Evolutionary conservation across 805 yeast genomes (phyloP).

Genomic region (Lipomyces anomalus): DNA sequence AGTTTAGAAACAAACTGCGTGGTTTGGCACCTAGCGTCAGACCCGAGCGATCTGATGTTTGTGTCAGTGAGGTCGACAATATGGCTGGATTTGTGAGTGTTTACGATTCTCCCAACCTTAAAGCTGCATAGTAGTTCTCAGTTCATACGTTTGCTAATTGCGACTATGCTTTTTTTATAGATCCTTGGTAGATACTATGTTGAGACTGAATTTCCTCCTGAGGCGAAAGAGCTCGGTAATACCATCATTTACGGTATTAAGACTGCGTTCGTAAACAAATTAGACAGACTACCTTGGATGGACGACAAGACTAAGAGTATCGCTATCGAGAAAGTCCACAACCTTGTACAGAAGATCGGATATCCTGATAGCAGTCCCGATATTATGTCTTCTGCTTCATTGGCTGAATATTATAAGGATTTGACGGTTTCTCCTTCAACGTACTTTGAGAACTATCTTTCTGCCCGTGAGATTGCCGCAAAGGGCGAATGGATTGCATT

Average conservation of each 20-base stretch:
- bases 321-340: conserved; percentile 20
- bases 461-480: conserved; percentile 19
- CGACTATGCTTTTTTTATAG: conserved; percentile 12
- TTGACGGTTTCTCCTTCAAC: conserved; percentile 10
- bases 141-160: no score
- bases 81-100: no score
- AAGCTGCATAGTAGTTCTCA: no score
- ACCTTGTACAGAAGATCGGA: conserved; percentile 23
- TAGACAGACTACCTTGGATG: conserved; percentile 21
- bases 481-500: conserved; percentile 18
- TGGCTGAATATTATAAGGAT: conserved; percentile 20
- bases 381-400: conserved; percentile 12
- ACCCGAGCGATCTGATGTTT: conserved; percentile 24
- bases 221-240: conserved; percentile 21
- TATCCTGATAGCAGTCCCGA: conserved; percentile 21
- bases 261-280: conserved; percentile 17
- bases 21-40: conserved; percentile 17
- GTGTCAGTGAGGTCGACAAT: conserved; percentile 22
- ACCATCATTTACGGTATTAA: conserved; percentile 20
- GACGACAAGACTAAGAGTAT: conserved; percentile 19
- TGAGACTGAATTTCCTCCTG: conserved; percentile 20
- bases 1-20: conserved; percentile 19
- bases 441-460: conserved; percentile 19
- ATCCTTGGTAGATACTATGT: conserved; percentile 23
- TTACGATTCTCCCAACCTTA: no score